phyloP scores from a whole-genome alignment of 805 yeast genomes.

The Saccharomycopsis selenospora region DNA sequence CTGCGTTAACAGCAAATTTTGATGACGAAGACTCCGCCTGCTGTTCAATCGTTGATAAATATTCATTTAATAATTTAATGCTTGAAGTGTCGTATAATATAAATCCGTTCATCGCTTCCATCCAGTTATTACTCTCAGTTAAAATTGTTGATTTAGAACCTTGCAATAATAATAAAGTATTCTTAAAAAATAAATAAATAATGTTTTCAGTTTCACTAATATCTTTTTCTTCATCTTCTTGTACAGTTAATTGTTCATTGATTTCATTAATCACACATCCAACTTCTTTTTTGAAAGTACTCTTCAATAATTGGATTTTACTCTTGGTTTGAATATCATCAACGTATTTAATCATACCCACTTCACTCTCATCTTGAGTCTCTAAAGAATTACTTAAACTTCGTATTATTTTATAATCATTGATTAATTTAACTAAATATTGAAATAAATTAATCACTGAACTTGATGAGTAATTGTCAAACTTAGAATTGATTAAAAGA shows the following conservation, averaged over 20 bases:
- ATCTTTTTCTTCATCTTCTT: background rate
- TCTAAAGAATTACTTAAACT: constrained; percentile 2
- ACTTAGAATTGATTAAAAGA: constrained; percentile 40
- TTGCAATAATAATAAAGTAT: constrained; percentile 29
- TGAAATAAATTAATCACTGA: constrained; percentile 12
- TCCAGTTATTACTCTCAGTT: constrained; percentile 53
- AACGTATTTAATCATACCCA: background rate
- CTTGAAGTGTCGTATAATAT: constrained; percentile 56
- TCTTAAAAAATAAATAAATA: constrained; percentile 23
- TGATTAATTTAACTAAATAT: constrained; percentile 23
- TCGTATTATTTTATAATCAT: constrained; percentile 11
- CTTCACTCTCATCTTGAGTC: background rate
- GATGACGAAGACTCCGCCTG: background rate
- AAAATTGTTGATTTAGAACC: constrained; percentile 41
- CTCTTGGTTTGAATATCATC: constrained; percentile 1
- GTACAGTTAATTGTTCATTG: constrained; percentile 3
- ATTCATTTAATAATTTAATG: constrained; percentile 34
- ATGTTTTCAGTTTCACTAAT: constrained; percentile 2
- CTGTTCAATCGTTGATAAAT: constrained; percentile 24
- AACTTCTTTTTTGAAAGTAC: constrained; percentile 11
- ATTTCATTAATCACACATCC: constrained; percentile 4
- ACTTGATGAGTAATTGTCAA: constrained; percentile 30
- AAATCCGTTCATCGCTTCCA: constrained; percentile 54
- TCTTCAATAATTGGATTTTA: background rate
- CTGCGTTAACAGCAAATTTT: constrained; percentile 22